Base-by-base conservation (phyloP, 2,329 filamentous ascomycete genomes). In the Pestalotiopsis sp. region DNA sequence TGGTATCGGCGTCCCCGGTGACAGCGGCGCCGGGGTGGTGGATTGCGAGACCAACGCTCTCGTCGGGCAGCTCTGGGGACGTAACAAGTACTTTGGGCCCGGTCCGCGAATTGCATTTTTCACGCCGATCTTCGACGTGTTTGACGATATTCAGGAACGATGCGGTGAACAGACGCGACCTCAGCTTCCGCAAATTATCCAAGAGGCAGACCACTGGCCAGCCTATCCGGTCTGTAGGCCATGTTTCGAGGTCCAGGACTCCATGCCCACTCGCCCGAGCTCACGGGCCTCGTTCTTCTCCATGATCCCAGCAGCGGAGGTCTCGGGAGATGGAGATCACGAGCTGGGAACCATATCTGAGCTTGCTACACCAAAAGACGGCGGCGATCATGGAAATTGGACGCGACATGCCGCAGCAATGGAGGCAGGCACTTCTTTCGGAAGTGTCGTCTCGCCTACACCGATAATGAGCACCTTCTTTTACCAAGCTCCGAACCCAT, bases 91-190 rank as follows among this genome's bases (percentile, higher is more conserved):
- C 70, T 83, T 77, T 73, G 83, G 82, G 0, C 70, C 79, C 0
- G 83, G 83, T 0, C 81, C 81, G 1, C 76, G 83, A 1, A 69
- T 78, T 0, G 80, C 83, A 4, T 84, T 76, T 74, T 85, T 84
- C 72, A 84, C 82, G 4, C 82, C 83, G 1, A 79, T 84, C 20
- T 73, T 76, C 38, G 83, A 84, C 69, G 76, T 84, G 14, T 80
- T 84, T 25, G 82, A 85, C 52, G 83, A 84, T 61, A 82, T 84
- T 27, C 82, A 84, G 68, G 83, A 84, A 71, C 79, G 78, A 64
- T 84, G 82, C 63, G 80, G 78, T 2, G 77, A 83, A 71, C 75
- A 80, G 58, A 72, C 73, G 6, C 78, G 81, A 17, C 82, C 83
- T 0, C 77, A 78, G 67, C 78, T 84, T 25, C 83, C 83, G 0